Percentiles rank a stretch among this genome's conserved stretches.
Conservation (phyloP, 2,329 filamentous ascomycete species). For the Penicillium expansum region DNA sequence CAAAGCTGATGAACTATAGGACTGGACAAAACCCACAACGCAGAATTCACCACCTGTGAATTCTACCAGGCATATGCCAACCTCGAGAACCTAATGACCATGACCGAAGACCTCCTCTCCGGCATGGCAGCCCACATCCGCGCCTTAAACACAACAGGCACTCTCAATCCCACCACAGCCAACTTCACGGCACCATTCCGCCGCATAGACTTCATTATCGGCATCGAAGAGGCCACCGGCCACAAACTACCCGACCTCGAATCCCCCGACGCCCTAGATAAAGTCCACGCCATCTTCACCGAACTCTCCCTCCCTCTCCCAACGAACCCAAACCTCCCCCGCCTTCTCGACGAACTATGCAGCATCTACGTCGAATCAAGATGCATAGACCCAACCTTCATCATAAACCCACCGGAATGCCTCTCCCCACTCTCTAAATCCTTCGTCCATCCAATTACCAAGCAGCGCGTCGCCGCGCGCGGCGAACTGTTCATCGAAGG, state of each 20-base stretch:
- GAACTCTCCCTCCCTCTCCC: slow-evolving; percentile 52
- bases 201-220: slow-evolving; percentile 79
- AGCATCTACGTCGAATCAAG: slow-evolving; percentile 73
- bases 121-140: slow-evolving; percentile 56
- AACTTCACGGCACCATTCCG: slow-evolving; percentile 60
- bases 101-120: slow-evolving; percentile 70
- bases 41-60: slow-evolving; percentile 96
- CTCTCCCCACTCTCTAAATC: slow-evolving; percentile 91
- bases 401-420: slow-evolving; percentile 83
- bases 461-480: slow-evolving; percentile 73
- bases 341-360: slow-evolving; percentile 79
- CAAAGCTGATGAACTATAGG: slow-evolving; percentile 35
- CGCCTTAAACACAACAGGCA: slow-evolving; percentile 42
- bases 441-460: slow-evolving; percentile 65
- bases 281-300: slow-evolving; percentile 57
- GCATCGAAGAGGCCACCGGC: slow-evolving; percentile 67
- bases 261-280: slow-evolving; percentile 53
- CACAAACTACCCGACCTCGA: slow-evolving; percentile 63
- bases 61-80: slow-evolving; percentile 88
- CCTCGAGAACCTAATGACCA: slow-evolving; percentile 68
- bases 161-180: slow-evolving; percentile 49
- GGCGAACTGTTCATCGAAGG: slow-evolving; percentile 80
- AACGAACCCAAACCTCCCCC: slow-evolving; percentile 56
- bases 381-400: slow-evolving; percentile 73
- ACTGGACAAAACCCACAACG: slow-evolving; percentile 86